A percentile compares a stretch with the other conserved stretches of the same genome.
These are phyloP conservation scores for Phlyctochytrium bullatum DNA, from an alignment of 192 early-diverging fungal genomes.

Conservation along the genomic window DNA sequence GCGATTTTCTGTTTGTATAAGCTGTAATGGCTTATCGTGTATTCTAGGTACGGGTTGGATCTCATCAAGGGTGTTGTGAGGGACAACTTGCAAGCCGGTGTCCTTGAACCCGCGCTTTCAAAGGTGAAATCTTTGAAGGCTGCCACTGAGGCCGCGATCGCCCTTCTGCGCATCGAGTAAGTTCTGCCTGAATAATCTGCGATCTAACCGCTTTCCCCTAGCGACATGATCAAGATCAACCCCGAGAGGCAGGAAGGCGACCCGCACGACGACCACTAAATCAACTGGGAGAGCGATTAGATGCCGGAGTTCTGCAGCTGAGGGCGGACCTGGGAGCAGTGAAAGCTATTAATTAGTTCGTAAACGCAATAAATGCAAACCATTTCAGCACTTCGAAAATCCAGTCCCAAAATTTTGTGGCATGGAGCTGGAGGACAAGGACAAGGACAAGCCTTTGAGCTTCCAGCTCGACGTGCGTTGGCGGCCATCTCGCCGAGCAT, in stretches of 20 bases:
- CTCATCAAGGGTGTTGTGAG: constrained; percentile 89
- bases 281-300: too few species aligned
- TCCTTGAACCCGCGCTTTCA: constrained; percentile 96
- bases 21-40: constrained; percentile 1
- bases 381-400: too few species aligned
- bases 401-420: too few species aligned
- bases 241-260: constrained; percentile 44
- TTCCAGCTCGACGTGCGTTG: too few species aligned
- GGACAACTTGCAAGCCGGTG: constrained; percentile 91
- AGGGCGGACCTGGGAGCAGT: too few species aligned
- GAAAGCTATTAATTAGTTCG: too few species aligned
- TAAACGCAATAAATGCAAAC: too few species aligned
- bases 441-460: too few species aligned
- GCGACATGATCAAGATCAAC: constrained; percentile 63
- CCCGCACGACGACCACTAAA: constrained; percentile 46
- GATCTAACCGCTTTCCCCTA: constrained; percentile 18
- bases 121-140: constrained; percentile 97
- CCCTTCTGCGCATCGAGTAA: constrained; percentile 92
- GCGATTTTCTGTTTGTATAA: constrained; percentile 9
- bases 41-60: constrained; percentile 71
- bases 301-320: too few species aligned
- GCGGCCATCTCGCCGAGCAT: too few species aligned
- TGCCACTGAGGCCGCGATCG: constrained; percentile 97
- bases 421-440: too few species aligned
- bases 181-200: constrained; percentile 18